A percentile compares a stretch with the other conserved stretches of the same genome.
phyloP scores from a whole-genome alignment of 2,329 filamentous ascomycete species.

The Thelonectria discophora region DNA sequence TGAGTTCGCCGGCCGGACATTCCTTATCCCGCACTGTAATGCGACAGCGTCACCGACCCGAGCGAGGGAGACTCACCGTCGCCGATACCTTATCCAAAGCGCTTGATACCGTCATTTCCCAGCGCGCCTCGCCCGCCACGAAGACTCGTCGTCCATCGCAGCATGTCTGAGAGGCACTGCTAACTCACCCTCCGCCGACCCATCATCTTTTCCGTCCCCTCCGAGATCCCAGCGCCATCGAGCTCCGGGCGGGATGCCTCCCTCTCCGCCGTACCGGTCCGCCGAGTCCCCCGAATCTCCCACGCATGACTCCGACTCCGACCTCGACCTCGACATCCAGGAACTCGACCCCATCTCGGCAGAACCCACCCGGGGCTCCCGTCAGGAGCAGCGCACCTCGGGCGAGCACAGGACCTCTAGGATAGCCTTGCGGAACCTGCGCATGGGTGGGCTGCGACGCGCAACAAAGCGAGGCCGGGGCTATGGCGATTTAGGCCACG shows the following conservation, averaged over 20 bases:
- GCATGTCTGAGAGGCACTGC: conserved; percentile 40
- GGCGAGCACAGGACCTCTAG: conserved; percentile 59
- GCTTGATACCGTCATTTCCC: conserved; percentile 17
- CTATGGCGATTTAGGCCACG: conserved; percentile 68
- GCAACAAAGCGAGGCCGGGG: conserved; percentile 62
- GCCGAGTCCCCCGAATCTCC: conserved; percentile 72
- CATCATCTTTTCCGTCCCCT: conserved; percentile 20
- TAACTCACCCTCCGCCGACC: conserved; percentile 29
- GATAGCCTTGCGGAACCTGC: conserved; percentile 77
- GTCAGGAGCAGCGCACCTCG: conserved; percentile 39
- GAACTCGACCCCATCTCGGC: conserved; percentile 76
- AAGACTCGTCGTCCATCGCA: conserved; percentile 26
- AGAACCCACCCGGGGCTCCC: conserved; percentile 45
- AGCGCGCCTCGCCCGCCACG: conserved; percentile 7
- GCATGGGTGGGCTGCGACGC: conserved; percentile 71
- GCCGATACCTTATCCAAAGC: conserved; percentile 21
- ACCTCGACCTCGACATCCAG: conserved; percentile 81
- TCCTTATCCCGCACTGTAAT: conserved; percentile 26
- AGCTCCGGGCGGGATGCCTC: conserved; percentile 62
- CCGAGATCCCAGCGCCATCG: conserved; percentile 7
- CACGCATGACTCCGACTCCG: conserved; percentile 73
- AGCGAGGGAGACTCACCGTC: conserved; percentile 9
- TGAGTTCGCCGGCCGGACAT: conserved; percentile 36
- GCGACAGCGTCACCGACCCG: conserved; percentile 36
- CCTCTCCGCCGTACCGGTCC: conserved; percentile 59